These are phyloP conservation scores for Auricularia heimuer DNA, from an alignment of 768 basidiomycete species.

Conservation along the genomic window DNA sequence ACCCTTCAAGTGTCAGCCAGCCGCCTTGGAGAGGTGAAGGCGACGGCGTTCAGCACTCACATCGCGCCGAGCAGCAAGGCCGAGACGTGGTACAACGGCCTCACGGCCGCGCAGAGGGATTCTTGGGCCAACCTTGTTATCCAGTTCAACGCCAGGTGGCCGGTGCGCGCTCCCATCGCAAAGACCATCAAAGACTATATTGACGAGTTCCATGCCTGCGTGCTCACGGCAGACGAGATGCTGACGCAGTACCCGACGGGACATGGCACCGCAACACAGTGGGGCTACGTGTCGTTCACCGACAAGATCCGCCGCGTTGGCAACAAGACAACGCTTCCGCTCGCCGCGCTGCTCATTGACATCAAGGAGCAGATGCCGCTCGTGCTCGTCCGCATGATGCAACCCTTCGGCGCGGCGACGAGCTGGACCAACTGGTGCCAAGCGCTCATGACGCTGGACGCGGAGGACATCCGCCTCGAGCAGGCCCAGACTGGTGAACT, in stretches of 20 bases:
- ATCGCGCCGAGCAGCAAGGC: neutral
- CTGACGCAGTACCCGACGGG: neutral
- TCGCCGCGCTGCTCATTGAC: neutral
- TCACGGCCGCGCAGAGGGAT: neutral
- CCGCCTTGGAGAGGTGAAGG: neutral
- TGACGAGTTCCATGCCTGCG: neutral
- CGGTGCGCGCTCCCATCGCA: neutral
- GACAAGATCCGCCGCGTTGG: neutral
- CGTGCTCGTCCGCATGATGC: neutral
- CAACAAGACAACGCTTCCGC: neutral
- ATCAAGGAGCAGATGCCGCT: neutral
- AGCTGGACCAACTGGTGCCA: neutral
- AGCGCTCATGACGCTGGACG: neutral
- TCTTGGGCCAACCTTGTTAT: neutral
- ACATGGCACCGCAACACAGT: neutral
- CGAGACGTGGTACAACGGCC: neutral
- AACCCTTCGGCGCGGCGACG: neutral
- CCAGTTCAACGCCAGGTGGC: neutral
- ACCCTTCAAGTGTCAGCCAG: neutral
- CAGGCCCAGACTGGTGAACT: neutral
- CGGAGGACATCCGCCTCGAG: neutral
- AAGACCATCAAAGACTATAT: neutral
- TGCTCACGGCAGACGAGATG: neutral
- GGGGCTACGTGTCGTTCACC: neutral
- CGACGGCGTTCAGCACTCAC: neutral